Conservation (phyloP, 306 rosid genomes). For the Lagenaria siceraria region DNA sequence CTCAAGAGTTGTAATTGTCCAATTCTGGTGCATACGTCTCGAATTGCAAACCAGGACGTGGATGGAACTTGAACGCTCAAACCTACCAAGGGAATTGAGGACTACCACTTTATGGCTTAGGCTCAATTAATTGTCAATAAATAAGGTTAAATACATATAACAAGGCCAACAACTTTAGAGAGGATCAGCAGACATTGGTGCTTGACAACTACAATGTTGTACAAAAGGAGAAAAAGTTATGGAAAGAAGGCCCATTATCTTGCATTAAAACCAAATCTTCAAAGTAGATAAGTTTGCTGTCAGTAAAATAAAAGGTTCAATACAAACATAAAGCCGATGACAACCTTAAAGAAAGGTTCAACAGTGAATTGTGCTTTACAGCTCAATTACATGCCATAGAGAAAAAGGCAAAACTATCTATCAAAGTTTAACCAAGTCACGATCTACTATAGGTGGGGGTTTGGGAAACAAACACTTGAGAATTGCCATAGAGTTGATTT, state of each 20-base stretch:
- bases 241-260: background rate
- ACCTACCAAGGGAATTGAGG: background rate
- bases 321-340: background rate
- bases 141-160: background rate
- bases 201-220: background rate
- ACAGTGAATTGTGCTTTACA: background rate
- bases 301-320: background rate
- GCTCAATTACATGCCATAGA: slow-evolving; percentile 2
- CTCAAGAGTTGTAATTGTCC: background rate
- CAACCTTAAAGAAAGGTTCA: background rate
- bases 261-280: background rate
- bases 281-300: background rate
- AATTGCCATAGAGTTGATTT: background rate
- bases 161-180: background rate
- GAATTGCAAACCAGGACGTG: background rate
- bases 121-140: background rate
- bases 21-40: background rate
- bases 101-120: background rate
- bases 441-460: background rate
- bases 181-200: background rate
- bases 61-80: background rate
- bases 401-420: background rate
- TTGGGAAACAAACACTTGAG: background rate
- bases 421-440: background rate
- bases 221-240: background rate